Base-by-base conservation (phyloP, 306 rosid genomes). In the Herpetospermum pedunculosum region DNA sequence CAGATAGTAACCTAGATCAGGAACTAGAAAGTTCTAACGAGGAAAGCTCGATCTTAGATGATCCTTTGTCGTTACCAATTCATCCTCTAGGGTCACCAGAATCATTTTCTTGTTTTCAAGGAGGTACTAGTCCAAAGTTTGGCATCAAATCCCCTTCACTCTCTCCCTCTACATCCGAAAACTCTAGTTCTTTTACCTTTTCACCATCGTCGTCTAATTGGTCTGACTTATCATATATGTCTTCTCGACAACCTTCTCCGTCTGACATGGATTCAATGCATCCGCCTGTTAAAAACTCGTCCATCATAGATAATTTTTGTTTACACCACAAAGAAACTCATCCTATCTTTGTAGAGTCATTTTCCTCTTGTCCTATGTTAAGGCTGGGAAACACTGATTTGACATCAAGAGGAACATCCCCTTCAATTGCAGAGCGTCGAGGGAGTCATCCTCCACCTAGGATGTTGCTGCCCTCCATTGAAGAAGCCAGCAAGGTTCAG, bases 361-460 rank as follows among this genome's bases (percentile, higher is more conserved):
- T 83, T 72, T 81, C 81, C 77, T 58, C 80, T 65, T 55, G 76
- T 78, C 81, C 25, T 46, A 43, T 70, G 21, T 72, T 76, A 75
- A 80, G 74, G 80, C 57, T 67, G 38, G 73, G 65, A 44, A 77
- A 69, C 68, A 52, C 78, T 29, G 73, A 73, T 79, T 76, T 70
- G 59, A 73, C 83, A 12, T 63, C 52, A 11, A 85, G 83, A 83
- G 88, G 82, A 72, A 67, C 83, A 72, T 50, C 59, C 38, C 90
- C 83, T 0, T 89, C 97, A 77, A 83, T 94, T 79, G 97, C 98
- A 8, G 96, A 89, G 86, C 92, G 98, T 62, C 89, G 98, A 81
- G 94, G 97, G 80, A 89, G 92, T 70, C 82, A 89, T 82, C 92
- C 84, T 32, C 98, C 96, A 29, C 92, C 98, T 74, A 84, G 73